Evolutionary conservation across 129 eudicot species (phyloP), one percentile per base, ranked within the genome.

Genomic region (Gnaphalium uliginosum): DNA sequence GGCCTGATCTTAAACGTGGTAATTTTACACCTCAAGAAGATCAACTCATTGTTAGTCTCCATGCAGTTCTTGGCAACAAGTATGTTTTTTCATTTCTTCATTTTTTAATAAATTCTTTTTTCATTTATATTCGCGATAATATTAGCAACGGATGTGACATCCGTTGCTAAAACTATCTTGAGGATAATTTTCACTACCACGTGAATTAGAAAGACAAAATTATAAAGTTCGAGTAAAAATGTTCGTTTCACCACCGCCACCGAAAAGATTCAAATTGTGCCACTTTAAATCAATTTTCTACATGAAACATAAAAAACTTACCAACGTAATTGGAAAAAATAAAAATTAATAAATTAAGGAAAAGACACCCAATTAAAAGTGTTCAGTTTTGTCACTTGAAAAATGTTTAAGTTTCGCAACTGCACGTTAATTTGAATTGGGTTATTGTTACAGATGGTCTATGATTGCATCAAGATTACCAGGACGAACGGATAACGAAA

Each of bases 1-100:
- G 96, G 5, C 96, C 90, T 0, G 96, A 90, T 77, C 78, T 89
- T 2, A 89, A 89, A 76, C 83, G 96, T 11, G 96, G 96, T 0
- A 87, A 87, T 85, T 90, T 90, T 66, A 68, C 87, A 18, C 80
- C 85, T 18, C 86, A 90, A 5, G 96, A 90, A 85, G 96, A 90
- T 57, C 90, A 90, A 37, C 86, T 90, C 35, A 90, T 90, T 51
- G 82, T 90, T 66, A 85, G 86, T 79, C 93, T 90, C 14, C 96
- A 90, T 51, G 74, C 89, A 41, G 65, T 90, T 32, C 88, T 90
- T 5, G 96, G 96, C 30, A 90, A 90, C 84, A 87, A 87, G 92
- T 87, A 82, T 21, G 82, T 66, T 1, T 13, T 3, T 4, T 46
- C 3, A 4, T 18, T 10, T 29, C 17, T 19, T 14, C 23, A 15